A percentile compares a stretch with the other conserved stretches of the same genome.
phyloP scores from a whole-genome alignment of 2,329 filamentous ascomycete species.

The Fonsecaea pedrosoi region DNA sequence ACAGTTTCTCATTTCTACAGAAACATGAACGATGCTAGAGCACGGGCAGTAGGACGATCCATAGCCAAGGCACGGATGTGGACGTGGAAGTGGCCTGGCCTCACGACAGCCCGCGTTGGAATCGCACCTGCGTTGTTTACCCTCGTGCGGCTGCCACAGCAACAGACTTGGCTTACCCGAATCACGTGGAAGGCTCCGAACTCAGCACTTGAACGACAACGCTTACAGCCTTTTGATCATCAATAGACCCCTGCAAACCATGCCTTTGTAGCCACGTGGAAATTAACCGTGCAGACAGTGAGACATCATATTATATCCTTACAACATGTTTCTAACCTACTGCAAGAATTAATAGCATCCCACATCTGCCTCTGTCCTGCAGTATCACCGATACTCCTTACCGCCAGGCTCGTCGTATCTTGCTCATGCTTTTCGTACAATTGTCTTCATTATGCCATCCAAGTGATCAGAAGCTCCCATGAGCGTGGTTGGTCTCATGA shows the following conservation, averaged over 20 bases:
- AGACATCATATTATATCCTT: too few relatives aligned
- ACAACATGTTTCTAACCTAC: not conserved
- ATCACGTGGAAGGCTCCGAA: not conserved
- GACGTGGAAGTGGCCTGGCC: constrained; percentile 1
- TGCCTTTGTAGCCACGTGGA: not conserved
- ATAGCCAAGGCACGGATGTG: constrained; percentile 2
- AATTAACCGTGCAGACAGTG: not conserved
- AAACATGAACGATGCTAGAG: constrained; percentile 13
- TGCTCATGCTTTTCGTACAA: constrained; percentile 26
- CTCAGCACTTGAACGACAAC: not conserved
- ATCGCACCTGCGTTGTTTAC: constrained; percentile 10
- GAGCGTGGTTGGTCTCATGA: not conserved
- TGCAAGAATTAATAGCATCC: not conserved
- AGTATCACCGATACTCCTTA: not conserved
- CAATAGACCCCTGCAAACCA: not conserved
- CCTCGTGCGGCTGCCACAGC: constrained; percentile 15
- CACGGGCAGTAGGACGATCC: constrained; percentile 27
- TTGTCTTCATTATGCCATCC: constrained; percentile 9
- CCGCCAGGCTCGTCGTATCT: constrained; percentile 8
- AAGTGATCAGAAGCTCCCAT: not conserved
- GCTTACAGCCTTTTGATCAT: not conserved
- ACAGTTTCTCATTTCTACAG: constrained; percentile 28
- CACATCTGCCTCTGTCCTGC: not conserved
- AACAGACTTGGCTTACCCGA: not conserved
- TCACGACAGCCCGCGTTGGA: not conserved